phyloP scores from a whole-genome alignment of 228 moss, liverwort and hornwort species.

The Sphagnum fallax region DNA sequence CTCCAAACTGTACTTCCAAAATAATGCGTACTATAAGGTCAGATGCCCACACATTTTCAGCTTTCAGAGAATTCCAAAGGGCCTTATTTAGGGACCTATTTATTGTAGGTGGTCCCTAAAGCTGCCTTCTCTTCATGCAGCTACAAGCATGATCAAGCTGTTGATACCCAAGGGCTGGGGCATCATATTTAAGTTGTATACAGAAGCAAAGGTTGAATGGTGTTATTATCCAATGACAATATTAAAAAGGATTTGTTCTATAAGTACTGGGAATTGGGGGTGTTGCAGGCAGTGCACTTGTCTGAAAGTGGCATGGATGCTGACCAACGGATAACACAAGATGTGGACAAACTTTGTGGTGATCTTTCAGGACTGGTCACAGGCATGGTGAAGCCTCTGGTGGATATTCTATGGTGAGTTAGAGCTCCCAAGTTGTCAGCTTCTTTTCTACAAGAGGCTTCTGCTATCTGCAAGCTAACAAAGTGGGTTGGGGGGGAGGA shows the following conservation, averaged over 20 bases:
- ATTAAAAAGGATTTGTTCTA: no score
- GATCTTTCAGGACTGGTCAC: conserved; percentile 92
- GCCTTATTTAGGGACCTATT: neutral
- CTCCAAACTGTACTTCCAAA: conserved; percentile 77
- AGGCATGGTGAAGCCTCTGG: conserved; percentile 95
- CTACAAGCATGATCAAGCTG: no score
- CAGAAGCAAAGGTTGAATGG: no score
- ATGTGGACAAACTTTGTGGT: conserved; percentile 85
- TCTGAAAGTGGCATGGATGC: conserved; percentile 72
- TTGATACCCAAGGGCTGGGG: no score
- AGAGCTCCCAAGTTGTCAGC: neutral
- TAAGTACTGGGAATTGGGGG: neutral
- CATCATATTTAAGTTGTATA: no score
- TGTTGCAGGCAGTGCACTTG: conserved; percentile 79
- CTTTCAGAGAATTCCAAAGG: neutral
- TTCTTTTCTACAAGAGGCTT: neutral
- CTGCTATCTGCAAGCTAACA: no score
- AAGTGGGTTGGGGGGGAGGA: no score
- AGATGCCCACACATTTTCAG: neutral
- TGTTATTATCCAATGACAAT: no score
- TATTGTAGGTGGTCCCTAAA: no score
- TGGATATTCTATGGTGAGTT: conserved; percentile 90
- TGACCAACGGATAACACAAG: conserved; percentile 90
- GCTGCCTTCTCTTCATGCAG: no score
- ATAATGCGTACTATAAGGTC: conserved; percentile 96